A percentile compares a stretch with the other conserved stretches of the same genome.
Conservation (phyloP, 345 rosid species). For the Syzygium aromaticum region DNA sequence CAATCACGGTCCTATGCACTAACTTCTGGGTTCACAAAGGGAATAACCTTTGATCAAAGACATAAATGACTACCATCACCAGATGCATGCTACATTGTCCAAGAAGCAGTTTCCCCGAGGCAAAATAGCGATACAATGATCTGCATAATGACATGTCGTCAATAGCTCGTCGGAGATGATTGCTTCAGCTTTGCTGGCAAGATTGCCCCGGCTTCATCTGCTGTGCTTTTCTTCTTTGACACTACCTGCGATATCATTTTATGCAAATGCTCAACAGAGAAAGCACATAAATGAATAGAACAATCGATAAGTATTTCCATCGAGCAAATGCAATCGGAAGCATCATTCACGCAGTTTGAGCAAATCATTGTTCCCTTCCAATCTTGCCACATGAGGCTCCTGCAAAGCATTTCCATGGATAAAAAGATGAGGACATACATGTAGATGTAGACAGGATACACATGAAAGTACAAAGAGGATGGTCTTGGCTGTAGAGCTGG, state of each 20-base stretch:
- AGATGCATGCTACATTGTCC: not conserved
- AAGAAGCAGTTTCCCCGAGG: not conserved
- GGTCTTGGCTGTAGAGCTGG: not conserved
- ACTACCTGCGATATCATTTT: slow-evolving; percentile 49
- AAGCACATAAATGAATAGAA: not conserved
- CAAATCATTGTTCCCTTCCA: not conserved
- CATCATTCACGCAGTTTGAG: not conserved
- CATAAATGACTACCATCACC: not conserved
- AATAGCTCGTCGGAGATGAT: slow-evolving; percentile 21
- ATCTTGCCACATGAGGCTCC: not conserved
- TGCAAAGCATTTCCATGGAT: not conserved
- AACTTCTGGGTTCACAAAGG: not conserved
- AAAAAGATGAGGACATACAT: not conserved
- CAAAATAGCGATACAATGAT: not conserved
- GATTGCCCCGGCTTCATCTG: slow-evolving; percentile 66
- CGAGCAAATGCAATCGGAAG: not conserved
- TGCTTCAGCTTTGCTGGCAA: slow-evolving; percentile 33
- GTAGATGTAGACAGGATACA: not conserved
- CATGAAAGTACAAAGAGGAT: not conserved
- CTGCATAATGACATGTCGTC: not conserved
- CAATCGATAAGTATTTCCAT: not conserved
- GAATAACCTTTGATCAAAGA: not conserved
- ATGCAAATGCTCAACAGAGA: not conserved
- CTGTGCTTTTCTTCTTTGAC: slow-evolving; percentile 65
- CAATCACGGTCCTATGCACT: not conserved